Evolutionary conservation across 1,139 yeast genomes (phyloP).

Genomic region (Geotrichum phurueaensis): DNA sequence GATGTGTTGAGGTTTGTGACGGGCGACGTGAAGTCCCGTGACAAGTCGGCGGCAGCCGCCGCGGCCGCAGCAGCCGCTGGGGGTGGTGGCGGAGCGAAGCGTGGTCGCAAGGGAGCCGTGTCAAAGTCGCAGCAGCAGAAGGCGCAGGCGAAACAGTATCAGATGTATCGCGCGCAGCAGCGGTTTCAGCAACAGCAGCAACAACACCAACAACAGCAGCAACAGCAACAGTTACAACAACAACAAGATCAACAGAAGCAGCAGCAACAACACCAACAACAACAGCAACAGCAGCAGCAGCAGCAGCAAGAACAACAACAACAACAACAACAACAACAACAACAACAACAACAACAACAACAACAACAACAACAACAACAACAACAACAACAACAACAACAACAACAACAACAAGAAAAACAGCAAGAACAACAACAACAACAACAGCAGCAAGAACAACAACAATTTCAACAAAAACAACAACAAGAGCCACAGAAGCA

Average conservation of each 20-base stretch:
- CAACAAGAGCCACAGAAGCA: neutral
- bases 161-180: conserved; percentile 1
- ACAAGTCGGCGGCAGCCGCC: conserved; percentile 20
- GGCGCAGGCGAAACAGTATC: neutral
- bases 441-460: too few relatives aligned
- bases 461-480: too few relatives aligned
- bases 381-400: too few relatives aligned
- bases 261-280: neutral
- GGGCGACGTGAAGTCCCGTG: conserved; percentile 65
- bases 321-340: neutral
- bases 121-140: conserved; percentile 8
- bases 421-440: too few relatives aligned
- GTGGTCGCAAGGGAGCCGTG: conserved; percentile 1
- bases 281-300: neutral
- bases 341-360: neutral
- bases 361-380: neutral
- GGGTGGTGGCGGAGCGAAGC: conserved; percentile 8
- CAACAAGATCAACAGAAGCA: conserved; percentile 2
- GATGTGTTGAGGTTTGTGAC: conserved; percentile 74
- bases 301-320: neutral
- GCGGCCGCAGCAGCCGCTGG: conserved; percentile 16
- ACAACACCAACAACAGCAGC: neutral
- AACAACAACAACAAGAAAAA: too few relatives aligned
- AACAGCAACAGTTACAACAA: neutral
- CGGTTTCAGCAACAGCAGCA: neutral